A percentile compares a stretch with the other conserved stretches of the same genome.
Conservation (phyloP, 2,329 filamentous ascomycete species). For the Hypoxylon sp. region DNA sequence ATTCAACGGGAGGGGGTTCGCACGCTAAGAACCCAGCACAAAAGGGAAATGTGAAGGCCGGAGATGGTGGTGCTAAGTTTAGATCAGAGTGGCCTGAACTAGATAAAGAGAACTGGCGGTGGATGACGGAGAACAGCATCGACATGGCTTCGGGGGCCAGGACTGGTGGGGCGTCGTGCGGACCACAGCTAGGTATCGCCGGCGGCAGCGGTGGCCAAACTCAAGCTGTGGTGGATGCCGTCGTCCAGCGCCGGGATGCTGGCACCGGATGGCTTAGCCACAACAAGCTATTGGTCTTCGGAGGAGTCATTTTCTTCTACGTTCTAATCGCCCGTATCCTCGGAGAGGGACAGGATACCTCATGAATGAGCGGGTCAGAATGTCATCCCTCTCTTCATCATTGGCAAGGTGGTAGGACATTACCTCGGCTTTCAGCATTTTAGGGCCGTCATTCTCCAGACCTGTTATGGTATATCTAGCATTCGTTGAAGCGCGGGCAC, state of each 20-base stretch:
- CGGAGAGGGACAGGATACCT: constrained; percentile 57
- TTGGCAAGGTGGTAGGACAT: neutral
- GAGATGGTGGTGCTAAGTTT: constrained; percentile 94
- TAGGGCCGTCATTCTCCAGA: neutral
- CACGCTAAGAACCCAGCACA: constrained; percentile 65
- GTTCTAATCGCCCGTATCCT: constrained; percentile 83
- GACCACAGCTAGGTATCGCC: constrained; percentile 69
- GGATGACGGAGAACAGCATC: constrained; percentile 87
- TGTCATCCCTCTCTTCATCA: neutral
- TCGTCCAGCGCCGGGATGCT: constrained; percentile 79
- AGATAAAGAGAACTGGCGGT: constrained; percentile 89
- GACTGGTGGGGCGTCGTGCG: constrained; percentile 62
- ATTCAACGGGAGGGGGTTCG: constrained; percentile 89
- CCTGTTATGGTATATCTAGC: neutral
- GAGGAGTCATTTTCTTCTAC: constrained; percentile 80
- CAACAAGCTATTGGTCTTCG: constrained; percentile 81
- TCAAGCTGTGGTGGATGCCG: constrained; percentile 81
- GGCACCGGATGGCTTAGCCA: constrained; percentile 84
- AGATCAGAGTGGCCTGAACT: constrained; percentile 88
- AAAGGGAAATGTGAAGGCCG: constrained; percentile 87
- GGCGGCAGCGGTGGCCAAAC: constrained; percentile 72
- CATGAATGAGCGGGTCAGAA: constrained; percentile 6
- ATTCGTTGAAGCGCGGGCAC: constrained; percentile 7
- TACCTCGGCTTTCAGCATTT: neutral
- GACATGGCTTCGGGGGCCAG: constrained; percentile 80